Conservation (phyloP, 306 rosid species). For the Cicer judaicum region DNA sequence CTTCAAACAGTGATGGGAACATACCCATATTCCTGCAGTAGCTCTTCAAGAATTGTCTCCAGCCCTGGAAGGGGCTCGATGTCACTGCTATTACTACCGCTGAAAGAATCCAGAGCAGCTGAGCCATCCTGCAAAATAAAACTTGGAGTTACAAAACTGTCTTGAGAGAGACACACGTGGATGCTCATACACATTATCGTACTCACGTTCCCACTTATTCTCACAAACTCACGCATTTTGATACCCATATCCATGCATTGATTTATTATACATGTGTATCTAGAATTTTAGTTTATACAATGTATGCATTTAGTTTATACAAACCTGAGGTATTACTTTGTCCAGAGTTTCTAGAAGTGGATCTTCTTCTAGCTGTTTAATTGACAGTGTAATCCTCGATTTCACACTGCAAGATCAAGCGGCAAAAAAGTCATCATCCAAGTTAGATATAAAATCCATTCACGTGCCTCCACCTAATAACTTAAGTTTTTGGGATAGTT, state of each 20-base stretch:
- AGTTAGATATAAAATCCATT: not conserved
- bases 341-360: slow-evolving; percentile 95
- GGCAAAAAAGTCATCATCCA: slow-evolving; percentile 19
- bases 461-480: not conserved
- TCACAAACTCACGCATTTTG: not conserved
- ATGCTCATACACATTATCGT: not conserved
- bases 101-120: slow-evolving; percentile 52
- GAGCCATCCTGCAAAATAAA: slow-evolving; percentile 58
- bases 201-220: not conserved
- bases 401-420: slow-evolving; percentile 43
- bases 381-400: slow-evolving; percentile 60
- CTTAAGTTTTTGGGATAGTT: not conserved
- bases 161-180: not conserved
- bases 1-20: slow-evolving; percentile 34
- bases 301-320: slow-evolving; percentile 30
- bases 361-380: slow-evolving; percentile 91
- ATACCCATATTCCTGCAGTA: slow-evolving; percentile 84
- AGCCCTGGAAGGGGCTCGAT: slow-evolving; percentile 96
- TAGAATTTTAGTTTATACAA: slow-evolving; percentile 26
- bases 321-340: slow-evolving; percentile 94
- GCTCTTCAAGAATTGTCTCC: slow-evolving; percentile 76
- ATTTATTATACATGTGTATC: not conserved
- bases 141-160: slow-evolving; percentile 2
- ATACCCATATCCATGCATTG: not conserved
- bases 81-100: slow-evolving; percentile 34